Evolutionary conservation across 164 flowering plant genomes (phyloP), one percentile per base, ranked within the genome.

Genomic region (Chloranthus sessilifolius): DNA sequence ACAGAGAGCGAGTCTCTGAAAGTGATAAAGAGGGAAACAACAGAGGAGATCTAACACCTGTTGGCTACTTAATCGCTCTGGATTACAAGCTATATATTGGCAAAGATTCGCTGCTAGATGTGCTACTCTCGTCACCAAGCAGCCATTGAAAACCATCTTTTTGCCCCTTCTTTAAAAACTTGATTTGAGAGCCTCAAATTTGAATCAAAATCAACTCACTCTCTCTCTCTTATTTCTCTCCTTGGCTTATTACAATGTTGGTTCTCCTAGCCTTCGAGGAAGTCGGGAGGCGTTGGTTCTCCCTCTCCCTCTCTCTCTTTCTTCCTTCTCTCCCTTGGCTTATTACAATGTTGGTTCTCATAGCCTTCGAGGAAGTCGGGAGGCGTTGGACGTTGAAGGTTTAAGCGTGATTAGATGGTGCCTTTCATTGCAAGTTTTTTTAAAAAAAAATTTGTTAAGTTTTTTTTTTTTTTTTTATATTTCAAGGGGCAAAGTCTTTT

Each of bases 71-170:
- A 90, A 47, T 3, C 79, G 64, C 65, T 87, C 83, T 0, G 97
- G 97, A 48, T 87, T 84, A 64, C 91, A 87, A 2, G 97, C 90
- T 49, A 90, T 57, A 74, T 76, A 79, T 62, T 87, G 97, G 55
- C 95, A 87, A 8, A 75, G 14, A 26, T 74, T 55, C 3, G 95
- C 95, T 8, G 95, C 84, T 1, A 77, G 47, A 27, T 69, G 65
- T 2, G 95, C 97, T 28, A 85, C 83, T 16, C 38, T 26, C 33
- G 73, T 64, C 66, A 81, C 70, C 33, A 72, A 12, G 3, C 43
- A 36, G 62, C 97, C 74, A 66, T 68, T 82, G 64, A 87, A 58
- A 62, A 82, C 91, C 97, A 87, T 90, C 59, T 49, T 34, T 34
- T 50, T 22, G 31, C 43, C 9, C 11, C 54, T 50, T 4, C 37